Conservation (phyloP, 352 stramenopile species). For the Phytophthora idaei region DNA sequence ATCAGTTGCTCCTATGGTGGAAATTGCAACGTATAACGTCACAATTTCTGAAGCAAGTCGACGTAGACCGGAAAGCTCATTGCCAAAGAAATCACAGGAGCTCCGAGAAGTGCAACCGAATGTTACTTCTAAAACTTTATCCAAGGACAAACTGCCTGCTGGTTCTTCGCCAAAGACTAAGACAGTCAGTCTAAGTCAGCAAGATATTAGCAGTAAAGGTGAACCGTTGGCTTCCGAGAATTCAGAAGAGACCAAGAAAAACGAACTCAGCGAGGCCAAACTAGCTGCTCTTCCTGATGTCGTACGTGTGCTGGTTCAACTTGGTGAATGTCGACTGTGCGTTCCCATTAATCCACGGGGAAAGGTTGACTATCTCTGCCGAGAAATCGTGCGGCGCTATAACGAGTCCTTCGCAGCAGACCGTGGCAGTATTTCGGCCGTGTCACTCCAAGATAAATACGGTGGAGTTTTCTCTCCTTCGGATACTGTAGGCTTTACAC, state of each 20-base stretch:
- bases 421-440: slow-evolving; percentile 34
- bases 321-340: slow-evolving; percentile 56
- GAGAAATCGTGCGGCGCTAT: slow-evolving; percentile 62
- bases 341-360: slow-evolving; percentile 62
- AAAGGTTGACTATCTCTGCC: slow-evolving; percentile 48
- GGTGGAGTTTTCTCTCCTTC: slow-evolving; percentile 56
- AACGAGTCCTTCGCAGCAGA: slow-evolving; percentile 57
- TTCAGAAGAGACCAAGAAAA: slow-evolving; percentile 6
- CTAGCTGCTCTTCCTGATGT: slow-evolving; percentile 40
- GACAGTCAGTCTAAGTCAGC: background rate
- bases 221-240: background rate
- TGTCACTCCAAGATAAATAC: slow-evolving; percentile 63
- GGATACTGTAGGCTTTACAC: slow-evolving; percentile 49
- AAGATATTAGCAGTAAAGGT: background rate
- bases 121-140: background rate
- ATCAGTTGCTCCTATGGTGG: slow-evolving; percentile 16
- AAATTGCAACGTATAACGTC: slow-evolving; percentile 21
- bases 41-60: slow-evolving; percentile 1
- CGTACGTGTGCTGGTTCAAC: slow-evolving; percentile 60
- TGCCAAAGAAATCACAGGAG: slow-evolving; percentile 9
- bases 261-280: slow-evolving; percentile 16
- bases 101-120: background rate
- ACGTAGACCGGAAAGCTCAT: background rate
- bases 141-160: background rate
- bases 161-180: background rate